Evolutionary conservation across 2,329 filamentous ascomycete species (phyloP), one percentile per base, ranked within the genome.

Genomic region (Cladophialophora psammophila): DNA sequence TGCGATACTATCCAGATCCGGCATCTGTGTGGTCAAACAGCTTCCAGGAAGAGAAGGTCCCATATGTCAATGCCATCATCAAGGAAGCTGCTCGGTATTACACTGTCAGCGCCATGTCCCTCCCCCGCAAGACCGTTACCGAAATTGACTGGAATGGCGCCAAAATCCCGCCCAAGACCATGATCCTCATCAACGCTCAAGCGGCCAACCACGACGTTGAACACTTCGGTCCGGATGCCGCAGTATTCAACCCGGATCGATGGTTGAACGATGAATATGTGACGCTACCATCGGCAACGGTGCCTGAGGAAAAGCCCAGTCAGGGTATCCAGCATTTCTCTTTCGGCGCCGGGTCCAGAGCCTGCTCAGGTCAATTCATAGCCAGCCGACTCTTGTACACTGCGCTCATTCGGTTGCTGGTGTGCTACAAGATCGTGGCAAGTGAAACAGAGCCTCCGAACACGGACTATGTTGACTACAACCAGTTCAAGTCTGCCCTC

Each of bases 51-150:
- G 90, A 92, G 73, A 91, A 89, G 71, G 82, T 91, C 0, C 87
- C 88, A 0, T 94, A 92, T 75, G 80, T 93, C 63, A 90, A 89
- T 0, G 90, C 90, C 0, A 81, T 94, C 1, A 88, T 91, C 69
- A 92, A 92, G 72, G 91, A 94, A 75, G 87, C 89, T 0, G 82
- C 92, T 0, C 85, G 91, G 8, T 93, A 86, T 81, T 93, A 90
- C 82, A 90, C 87, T 1, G 90, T 93, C 40, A 89, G 91, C 67
- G 87, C 90, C 2, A 88, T 94, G 74, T 91, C 86, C 68, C 81
- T 93, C 0, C 91, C 91, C 0, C 82, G 91, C 6, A 86, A 86
- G 15, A 89, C 83, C 48, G 88, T 90, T 70, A 88, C 87, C 59
- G 87, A 90, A 64, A 88, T 93, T 53, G 82, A 86, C 2, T 92